Evolutionary conservation across 352 stramenopile species (phyloP).

Genomic region (Peronosclerospora sorghi): DNA sequence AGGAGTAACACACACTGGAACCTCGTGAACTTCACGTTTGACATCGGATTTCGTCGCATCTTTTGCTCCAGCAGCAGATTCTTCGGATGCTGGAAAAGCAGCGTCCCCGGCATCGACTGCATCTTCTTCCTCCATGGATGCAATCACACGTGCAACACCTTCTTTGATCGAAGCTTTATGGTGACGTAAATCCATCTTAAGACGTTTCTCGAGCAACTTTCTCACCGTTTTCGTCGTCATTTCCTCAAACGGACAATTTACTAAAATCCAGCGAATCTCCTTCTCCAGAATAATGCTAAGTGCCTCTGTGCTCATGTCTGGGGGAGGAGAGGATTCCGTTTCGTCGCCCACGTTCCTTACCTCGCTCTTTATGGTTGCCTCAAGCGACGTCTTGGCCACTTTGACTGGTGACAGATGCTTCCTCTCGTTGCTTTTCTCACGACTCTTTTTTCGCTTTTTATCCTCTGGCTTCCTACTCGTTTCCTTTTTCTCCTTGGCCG

Average conservation of each 20-base stretch:
- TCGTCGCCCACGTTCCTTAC: conserved; percentile 4
- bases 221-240: conserved; percentile 78
- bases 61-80: conserved; percentile 2
- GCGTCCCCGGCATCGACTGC: conserved; percentile 13
- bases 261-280: conserved; percentile 71
- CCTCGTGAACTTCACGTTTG: conserved; percentile 9
- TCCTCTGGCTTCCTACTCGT: conserved; percentile 26
- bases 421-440: conserved; percentile 1
- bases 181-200: conserved; percentile 59
- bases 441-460: conserved; percentile 29
- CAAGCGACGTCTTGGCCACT: conserved; percentile 28
- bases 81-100: conserved; percentile 8
- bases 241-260: conserved; percentile 68
- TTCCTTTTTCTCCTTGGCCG: conserved; percentile 17
- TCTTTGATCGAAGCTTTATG: conserved; percentile 71
- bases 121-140: conserved; percentile 54
- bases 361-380: conserved; percentile 30
- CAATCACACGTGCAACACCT: conserved; percentile 63
- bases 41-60: conserved; percentile 10
- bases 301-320: conserved; percentile 25
- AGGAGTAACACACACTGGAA: neutral
- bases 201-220: conserved; percentile 56
- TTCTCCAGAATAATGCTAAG: conserved; percentile 53
- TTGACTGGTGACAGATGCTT: conserved; percentile 22
- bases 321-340: conserved; percentile 17